Percentiles rank a stretch among this genome's conserved stretches.
phyloP scores from a whole-genome alignment of 139 green algal genomes.

The Picochlorum sp. region DNA sequence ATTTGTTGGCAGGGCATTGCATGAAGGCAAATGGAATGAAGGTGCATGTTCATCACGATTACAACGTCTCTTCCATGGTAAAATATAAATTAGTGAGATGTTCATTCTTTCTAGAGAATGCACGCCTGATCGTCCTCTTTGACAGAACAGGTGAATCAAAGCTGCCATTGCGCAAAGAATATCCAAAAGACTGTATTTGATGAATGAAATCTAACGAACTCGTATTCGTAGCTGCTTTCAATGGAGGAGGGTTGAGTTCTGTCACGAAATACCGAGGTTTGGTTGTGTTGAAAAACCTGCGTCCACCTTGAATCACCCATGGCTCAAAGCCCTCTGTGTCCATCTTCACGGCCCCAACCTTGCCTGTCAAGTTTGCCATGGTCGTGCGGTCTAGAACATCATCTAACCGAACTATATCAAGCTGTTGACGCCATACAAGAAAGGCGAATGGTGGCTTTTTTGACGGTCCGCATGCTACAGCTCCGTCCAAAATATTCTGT shows the following conservation, averaged over 20 bases:
- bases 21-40: too few species aligned
- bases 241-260: neutral
- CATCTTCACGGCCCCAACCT: constrained; percentile 8
- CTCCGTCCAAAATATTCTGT: constrained; percentile 1
- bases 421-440: neutral
- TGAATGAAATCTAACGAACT: neutral
- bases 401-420: neutral
- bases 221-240: neutral
- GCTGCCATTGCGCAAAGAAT: neutral
- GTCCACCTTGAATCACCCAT: constrained; percentile 10
- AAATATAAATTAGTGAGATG: too few species aligned
- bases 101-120: too few species aligned
- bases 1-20: too few species aligned
- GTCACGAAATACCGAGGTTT: neutral
- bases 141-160: too few species aligned
- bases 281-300: constrained; percentile 3
- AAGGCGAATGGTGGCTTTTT: neutral
- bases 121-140: too few species aligned
- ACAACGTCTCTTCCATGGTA: too few species aligned
- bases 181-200: neutral
- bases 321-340: constrained; percentile 8
- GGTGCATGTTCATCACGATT: too few species aligned
- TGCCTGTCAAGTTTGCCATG: neutral
- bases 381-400: neutral
- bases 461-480: neutral